Evolutionary conservation across 2,329 filamentous ascomycete genomes (phyloP).

Genomic region (Claviceps digitariae): DNA sequence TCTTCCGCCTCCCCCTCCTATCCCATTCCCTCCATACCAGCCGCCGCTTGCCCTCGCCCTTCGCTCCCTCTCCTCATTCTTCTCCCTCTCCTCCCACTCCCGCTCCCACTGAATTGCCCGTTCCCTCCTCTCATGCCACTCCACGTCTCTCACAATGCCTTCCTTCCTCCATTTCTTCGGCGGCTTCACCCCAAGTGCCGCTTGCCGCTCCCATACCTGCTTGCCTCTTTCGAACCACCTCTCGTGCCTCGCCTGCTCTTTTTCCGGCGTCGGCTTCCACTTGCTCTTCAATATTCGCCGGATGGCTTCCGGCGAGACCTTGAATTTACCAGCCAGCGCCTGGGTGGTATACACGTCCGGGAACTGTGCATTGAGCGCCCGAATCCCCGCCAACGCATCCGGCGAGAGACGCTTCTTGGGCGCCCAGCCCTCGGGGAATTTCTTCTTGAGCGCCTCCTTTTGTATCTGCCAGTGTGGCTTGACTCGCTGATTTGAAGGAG

Average conservation of each 20-base stretch:
- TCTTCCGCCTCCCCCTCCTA: not conserved
- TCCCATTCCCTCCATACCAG: not conserved
- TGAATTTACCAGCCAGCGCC: conserved; percentile 63
- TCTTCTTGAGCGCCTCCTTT: conserved; percentile 59
- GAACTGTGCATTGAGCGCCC: conserved; percentile 64
- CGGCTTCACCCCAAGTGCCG: conserved; percentile 47
- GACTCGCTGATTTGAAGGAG: too few relatives aligned
- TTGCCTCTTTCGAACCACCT: conserved; percentile 50
- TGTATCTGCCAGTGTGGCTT: conserved; percentile 56
- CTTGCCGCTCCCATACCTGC: conserved; percentile 44
- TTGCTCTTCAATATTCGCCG: conserved; percentile 74
- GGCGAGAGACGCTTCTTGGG: conserved; percentile 81
- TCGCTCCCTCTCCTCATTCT: conserved; percentile 13
- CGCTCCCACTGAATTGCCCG: conserved; percentile 14
- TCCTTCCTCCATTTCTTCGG: conserved; percentile 45
- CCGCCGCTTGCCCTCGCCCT: conserved; percentile 5
- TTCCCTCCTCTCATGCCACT: conserved; percentile 24
- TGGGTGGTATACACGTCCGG: conserved; percentile 64
- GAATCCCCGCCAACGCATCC: conserved; percentile 81
- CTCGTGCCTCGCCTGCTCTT: conserved; percentile 42
- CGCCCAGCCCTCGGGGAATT: conserved; percentile 71
- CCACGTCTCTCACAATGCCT: conserved; percentile 33
- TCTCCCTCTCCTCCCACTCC: conserved; percentile 20
- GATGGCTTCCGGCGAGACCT: conserved; percentile 77
- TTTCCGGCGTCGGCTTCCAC: conserved; percentile 50